These are phyloP conservation scores for Furcasterigmium sp. DNA, from an alignment of 2,329 filamentous ascomycete genomes.

Conservation along the genomic window DNA sequence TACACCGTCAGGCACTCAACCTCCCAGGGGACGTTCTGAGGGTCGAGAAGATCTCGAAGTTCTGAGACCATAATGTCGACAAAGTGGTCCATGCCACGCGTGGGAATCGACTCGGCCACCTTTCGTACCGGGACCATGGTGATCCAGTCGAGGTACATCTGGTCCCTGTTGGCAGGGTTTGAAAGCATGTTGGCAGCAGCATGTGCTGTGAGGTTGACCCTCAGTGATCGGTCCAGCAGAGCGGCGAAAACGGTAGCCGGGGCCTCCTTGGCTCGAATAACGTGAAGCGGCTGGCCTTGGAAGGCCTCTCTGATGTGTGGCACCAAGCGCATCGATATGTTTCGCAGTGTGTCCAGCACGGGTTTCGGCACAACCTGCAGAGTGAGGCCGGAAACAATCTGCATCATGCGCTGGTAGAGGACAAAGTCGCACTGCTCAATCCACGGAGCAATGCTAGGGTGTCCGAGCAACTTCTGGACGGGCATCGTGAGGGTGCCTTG, in stretches of 20 bases:
- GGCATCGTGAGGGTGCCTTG: conserved; percentile 95
- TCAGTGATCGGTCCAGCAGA: conserved; percentile 77
- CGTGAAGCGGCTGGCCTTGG: conserved; percentile 76
- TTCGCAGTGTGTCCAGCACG: conserved; percentile 81
- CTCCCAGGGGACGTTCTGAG: conserved; percentile 61
- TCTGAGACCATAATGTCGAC: conserved; percentile 59
- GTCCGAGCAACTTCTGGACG: conserved; percentile 84
- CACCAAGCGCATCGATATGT: conserved; percentile 78
- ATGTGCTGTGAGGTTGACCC: conserved; percentile 90
- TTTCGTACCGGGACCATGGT: conserved; percentile 58
- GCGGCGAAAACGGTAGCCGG: conserved; percentile 86
- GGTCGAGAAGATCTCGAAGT: conserved; percentile 65
- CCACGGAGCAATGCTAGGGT: conserved; percentile 80
- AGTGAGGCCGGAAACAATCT: conserved; percentile 81
- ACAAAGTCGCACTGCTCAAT: conserved; percentile 94
- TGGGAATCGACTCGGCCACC: conserved; percentile 58
- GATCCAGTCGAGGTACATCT: conserved; percentile 94
- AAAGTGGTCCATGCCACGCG: conserved; percentile 60
- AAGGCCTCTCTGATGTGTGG: conserved; percentile 80
- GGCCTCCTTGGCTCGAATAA: conserved; percentile 79
- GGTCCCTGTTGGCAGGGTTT: conserved; percentile 80
- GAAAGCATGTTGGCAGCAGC: conserved; percentile 90
- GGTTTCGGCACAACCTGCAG: conserved; percentile 86
- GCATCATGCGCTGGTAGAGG: conserved; percentile 96
- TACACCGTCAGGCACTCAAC: conserved; percentile 57